A percentile compares a stretch with the other conserved stretches of the same genome.
Conservation (phyloP, 257 asterid species). For the Cinchona pubescens region DNA sequence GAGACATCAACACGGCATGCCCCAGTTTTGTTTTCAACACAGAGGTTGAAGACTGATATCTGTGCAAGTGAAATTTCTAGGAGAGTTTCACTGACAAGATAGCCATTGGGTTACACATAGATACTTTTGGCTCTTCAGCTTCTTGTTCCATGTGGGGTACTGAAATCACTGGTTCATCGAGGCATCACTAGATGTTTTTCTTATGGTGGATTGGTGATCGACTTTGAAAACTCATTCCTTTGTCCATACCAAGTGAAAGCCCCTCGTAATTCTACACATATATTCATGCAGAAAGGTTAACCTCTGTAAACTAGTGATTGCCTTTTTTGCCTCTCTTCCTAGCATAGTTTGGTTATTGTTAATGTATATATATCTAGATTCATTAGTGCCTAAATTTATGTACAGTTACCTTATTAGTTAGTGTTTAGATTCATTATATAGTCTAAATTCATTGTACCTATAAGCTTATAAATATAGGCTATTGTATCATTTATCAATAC, state of each 20-base stretch:
- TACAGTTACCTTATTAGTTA: no score
- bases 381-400: no score
- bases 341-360: no score
- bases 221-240: neutral
- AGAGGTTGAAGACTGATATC: constrained; percentile 59
- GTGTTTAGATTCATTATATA: no score
- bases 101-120: no score
- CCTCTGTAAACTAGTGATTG: no score
- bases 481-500: no score
- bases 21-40: constrained; percentile 74
- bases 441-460: no score
- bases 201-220: neutral
- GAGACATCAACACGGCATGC: constrained; percentile 61
- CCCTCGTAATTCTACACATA: neutral
- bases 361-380: no score
- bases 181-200: neutral
- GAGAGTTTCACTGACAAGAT: neutral
- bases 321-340: no score
- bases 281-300: neutral
- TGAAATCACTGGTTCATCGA: neutral
- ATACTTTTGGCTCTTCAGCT: neutral
- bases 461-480: no score
- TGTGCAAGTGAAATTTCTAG: neutral
- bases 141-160: neutral
- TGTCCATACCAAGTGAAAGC: neutral